A percentile compares a stretch with the other conserved stretches of the same genome.
Conservation (phyloP, 1,284 basidiomycete species). For the Fomitopsis palustris region DNA sequence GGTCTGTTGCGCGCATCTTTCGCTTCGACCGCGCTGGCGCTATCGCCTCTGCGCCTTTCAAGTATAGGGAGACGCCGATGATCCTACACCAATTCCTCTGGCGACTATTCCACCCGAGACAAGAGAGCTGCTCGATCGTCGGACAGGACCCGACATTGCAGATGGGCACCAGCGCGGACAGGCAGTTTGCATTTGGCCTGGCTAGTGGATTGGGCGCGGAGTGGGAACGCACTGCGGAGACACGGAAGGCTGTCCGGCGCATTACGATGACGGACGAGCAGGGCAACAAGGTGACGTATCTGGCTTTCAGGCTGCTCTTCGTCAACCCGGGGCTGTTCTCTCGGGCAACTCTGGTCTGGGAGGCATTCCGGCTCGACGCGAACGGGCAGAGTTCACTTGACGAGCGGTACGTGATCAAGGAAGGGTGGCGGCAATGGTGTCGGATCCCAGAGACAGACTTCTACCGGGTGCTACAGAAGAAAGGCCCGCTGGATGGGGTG, state of each 20-base stretch:
- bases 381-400: not conserved
- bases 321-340: not conserved
- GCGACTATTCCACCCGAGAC: not conserved
- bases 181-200: not conserved
- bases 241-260: not conserved
- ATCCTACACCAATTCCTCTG: not conserved
- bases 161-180: not conserved
- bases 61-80: not conserved
- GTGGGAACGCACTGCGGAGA: not conserved
- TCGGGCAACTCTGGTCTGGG: not conserved
- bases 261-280: not conserved
- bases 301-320: not conserved
- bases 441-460: not conserved
- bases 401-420: not conserved
- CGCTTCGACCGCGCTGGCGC: slow-evolving; percentile 9
- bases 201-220: not conserved
- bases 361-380: not conserved
- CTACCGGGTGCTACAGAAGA: not conserved
- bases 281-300: not conserved
- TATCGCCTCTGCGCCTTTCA: not conserved
- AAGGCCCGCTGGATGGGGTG: not conserved
- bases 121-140: not conserved
- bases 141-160: not conserved
- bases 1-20: slow-evolving; percentile 4
- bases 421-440: not conserved